Percentiles rank a stretch among this genome's conserved stretches.
phyloP scores from a whole-genome alignment of 768 basidiomycete species.

The Lepiota brunneoincarnata region DNA sequence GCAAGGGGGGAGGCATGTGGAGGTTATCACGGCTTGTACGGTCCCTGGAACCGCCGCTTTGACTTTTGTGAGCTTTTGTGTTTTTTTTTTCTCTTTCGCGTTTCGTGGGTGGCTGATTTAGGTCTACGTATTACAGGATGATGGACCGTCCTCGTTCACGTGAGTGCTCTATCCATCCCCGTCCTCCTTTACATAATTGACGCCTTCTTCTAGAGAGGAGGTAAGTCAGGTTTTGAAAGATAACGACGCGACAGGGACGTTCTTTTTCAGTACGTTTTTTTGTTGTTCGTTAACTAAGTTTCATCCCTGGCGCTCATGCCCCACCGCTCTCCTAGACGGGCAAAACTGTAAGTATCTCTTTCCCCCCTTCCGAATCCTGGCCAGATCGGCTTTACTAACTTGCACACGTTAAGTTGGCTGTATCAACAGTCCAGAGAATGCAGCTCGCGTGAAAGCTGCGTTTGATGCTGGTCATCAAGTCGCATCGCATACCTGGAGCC shows the following conservation, averaged over 20 bases:
- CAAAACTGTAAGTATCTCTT: constrained; percentile 6
- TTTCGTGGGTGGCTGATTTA: background rate
- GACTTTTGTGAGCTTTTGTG: constrained; percentile 26
- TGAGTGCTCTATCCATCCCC: constrained; percentile 16
- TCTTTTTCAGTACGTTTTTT: constrained; percentile 25
- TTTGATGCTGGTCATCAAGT: constrained; percentile 26
- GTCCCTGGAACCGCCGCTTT: constrained; percentile 31
- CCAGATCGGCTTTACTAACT: background rate
- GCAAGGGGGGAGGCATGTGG: background rate
- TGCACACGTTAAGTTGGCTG: constrained; percentile 19
- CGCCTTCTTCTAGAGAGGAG: constrained; percentile 26
- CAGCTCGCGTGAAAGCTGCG: constrained; percentile 16
- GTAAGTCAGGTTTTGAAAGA: constrained; percentile 28
- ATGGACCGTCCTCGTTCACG: constrained; percentile 39
- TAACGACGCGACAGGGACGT: constrained; percentile 33
- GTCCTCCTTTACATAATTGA: background rate
- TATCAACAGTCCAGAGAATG: constrained; percentile 20
- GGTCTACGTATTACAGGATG: constrained; percentile 29
- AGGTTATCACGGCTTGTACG: constrained; percentile 31
- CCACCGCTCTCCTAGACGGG: constrained; percentile 1
- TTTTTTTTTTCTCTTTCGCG: background rate
- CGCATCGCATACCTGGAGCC: constrained; percentile 29
- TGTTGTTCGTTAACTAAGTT: too few relatives aligned
- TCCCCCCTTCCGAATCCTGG: too few relatives aligned
- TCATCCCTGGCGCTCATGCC: too few relatives aligned